phyloP scores from a whole-genome alignment of 169 alveolate genomes.

The Plasmodium adleri region DNA sequence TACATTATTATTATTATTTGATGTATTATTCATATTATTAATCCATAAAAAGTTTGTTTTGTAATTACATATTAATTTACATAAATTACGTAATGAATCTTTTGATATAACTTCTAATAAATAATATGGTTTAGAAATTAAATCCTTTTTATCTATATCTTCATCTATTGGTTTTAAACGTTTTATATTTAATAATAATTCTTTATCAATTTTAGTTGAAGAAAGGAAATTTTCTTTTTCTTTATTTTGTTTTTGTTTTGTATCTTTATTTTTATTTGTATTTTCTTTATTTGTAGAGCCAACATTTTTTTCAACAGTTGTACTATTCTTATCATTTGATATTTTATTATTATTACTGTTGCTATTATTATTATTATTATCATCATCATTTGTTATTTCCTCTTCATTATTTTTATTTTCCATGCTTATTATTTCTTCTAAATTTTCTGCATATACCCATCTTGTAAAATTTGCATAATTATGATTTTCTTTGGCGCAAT shows the following conservation, averaged over 20 bases:
- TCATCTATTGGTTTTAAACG: slow-evolving; percentile 17
- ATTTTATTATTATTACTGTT: not conserved
- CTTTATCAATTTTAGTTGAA: slow-evolving; percentile 58
- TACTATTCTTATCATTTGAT: not conserved
- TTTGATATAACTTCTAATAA: slow-evolving; percentile 60
- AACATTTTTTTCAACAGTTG: not conserved
- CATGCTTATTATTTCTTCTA: slow-evolving; percentile 24
- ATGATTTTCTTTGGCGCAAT: slow-evolving; percentile 37
- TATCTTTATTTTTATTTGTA: not conserved
- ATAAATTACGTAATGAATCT: slow-evolving; percentile 52
- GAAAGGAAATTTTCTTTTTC: slow-evolving; percentile 19
- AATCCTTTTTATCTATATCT: slow-evolving; percentile 43
- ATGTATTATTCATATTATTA: slow-evolving; percentile 9
- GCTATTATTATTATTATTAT: not conserved
- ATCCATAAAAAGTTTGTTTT: slow-evolving; percentile 75
- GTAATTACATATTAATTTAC: slow-evolving; percentile 68
- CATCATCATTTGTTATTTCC: not conserved
- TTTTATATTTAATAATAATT: slow-evolving; percentile 44
- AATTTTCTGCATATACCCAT: slow-evolving; percentile 66
- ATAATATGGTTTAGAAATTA: slow-evolving; percentile 30
- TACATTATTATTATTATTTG: slow-evolving; percentile 2
- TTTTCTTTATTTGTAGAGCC: not conserved
- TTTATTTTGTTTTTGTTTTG: slow-evolving; percentile 8
- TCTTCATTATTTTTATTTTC: slow-evolving; percentile 9
- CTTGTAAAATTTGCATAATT: slow-evolving; percentile 56